Percentiles rank a stretch among this genome's conserved stretches.
Evolutionary conservation across 495 filamentous ascomycete species (phyloP).

Genomic region (Astrothelium macrocarpum): DNA sequence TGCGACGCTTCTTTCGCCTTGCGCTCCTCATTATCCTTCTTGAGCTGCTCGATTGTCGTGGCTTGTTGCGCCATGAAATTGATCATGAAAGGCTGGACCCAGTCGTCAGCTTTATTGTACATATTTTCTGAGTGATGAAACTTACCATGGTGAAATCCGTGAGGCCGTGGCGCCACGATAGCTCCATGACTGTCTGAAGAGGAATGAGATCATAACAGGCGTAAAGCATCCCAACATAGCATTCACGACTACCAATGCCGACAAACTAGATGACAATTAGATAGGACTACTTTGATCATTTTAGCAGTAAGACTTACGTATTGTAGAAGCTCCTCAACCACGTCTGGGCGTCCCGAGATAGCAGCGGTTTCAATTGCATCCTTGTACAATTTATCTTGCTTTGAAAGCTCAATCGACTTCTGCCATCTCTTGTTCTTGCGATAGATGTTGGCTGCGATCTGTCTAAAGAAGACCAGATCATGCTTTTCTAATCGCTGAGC

Average conservation of each 20-base stretch:
- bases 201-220: constrained; percentile 96
- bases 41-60: constrained; percentile 69
- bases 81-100: constrained; percentile 79
- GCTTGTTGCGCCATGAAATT: constrained; percentile 90
- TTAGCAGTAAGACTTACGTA: constrained; percentile 63
- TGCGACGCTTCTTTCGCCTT: constrained; percentile 80
- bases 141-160: constrained; percentile 86
- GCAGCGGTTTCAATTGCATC: constrained; percentile 98
- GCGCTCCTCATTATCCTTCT: constrained; percentile 95
- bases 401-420: constrained; percentile 96
- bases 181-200: constrained; percentile 82
- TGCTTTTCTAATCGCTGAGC: constrained; percentile 91
- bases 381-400: constrained; percentile 99
- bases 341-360: constrained; percentile 81
- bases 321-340: constrained; percentile 89
- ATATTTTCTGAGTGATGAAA: constrained; percentile 1
- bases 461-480: constrained; percentile 97
- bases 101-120: constrained; percentile 16
- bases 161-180: constrained; percentile 93
- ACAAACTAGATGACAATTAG: constrained; percentile 63
- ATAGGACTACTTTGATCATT: not conserved
- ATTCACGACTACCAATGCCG: constrained; percentile 97
- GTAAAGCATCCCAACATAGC: constrained; percentile 98
- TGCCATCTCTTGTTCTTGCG: constrained; percentile 99
- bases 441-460: constrained; percentile 97